Evolutionary conservation across 2,329 filamentous ascomycete genomes (phyloP).

Genomic region (Blastomyces gilchristii): DNA sequence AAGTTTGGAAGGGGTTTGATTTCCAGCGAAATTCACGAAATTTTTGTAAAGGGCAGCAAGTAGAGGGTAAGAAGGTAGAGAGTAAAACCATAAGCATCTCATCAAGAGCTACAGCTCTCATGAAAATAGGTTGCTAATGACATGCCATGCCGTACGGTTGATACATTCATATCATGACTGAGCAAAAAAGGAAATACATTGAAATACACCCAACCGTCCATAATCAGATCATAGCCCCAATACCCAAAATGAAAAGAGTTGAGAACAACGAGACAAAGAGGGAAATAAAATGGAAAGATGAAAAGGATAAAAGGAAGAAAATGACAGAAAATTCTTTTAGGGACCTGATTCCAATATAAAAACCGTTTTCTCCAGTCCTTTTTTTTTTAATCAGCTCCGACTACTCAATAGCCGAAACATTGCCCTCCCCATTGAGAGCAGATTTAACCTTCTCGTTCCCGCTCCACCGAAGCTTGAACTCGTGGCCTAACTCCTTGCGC

Average conservation of each 20-base stretch:
- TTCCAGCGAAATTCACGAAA: not conserved
- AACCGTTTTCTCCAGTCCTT: not conserved
- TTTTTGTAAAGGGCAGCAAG: not conserved
- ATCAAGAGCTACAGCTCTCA: not conserved
- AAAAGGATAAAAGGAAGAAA: not conserved
- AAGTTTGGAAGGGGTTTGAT: no score
- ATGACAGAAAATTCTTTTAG: not conserved
- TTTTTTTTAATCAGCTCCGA: not conserved
- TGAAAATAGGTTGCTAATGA: not conserved
- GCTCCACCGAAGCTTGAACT: slow-evolving; percentile 65
- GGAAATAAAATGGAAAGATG: not conserved
- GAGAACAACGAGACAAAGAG: not conserved
- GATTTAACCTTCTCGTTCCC: slow-evolving; percentile 55
- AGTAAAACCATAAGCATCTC: not conserved
- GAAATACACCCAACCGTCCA: not conserved
- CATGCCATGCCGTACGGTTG: not conserved
- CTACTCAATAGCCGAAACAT: slow-evolving; percentile 42
- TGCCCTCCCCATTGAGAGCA: slow-evolving; percentile 43
- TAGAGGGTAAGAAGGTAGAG: not conserved
- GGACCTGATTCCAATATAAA: not conserved
- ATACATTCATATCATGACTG: not conserved
- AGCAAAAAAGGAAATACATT: not conserved
- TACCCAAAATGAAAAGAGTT: not conserved
- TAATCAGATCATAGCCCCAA: not conserved
- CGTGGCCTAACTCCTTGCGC: slow-evolving; percentile 58